Conservation (phyloP, 208 protist genomes). For the Leishmania arabica region DNA sequence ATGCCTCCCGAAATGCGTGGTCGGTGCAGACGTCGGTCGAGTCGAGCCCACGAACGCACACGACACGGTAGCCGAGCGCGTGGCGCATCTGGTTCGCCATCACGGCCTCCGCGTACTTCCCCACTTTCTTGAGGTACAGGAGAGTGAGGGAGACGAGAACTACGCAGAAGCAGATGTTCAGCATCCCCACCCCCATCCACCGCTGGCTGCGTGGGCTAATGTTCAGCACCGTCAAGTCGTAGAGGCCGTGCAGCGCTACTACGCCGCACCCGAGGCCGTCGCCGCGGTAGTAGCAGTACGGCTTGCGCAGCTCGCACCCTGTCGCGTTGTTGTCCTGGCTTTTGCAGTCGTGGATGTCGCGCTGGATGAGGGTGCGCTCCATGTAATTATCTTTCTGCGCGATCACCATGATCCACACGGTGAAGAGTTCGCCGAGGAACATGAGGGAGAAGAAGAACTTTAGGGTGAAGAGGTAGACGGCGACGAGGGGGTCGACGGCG, state of each 20-base stretch:
- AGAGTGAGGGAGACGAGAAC: conserved; percentile 51
- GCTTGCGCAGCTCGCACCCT: conserved; percentile 44
- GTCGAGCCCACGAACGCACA: conserved; percentile 65
- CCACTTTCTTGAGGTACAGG: conserved; percentile 48
- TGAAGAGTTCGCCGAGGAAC: conserved; percentile 59
- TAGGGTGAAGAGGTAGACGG: conserved; percentile 79
- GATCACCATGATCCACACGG: conserved; percentile 74
- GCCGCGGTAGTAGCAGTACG: conserved; percentile 59
- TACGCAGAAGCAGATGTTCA: conserved; percentile 70
- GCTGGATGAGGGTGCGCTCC: conserved; percentile 38
- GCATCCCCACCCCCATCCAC: conserved; percentile 57
- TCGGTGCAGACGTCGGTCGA: conserved; percentile 37
- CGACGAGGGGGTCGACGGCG: conserved; percentile 74
- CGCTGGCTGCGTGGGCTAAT: conserved; percentile 59
- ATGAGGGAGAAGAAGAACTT: conserved; percentile 74
- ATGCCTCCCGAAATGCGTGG: conserved; percentile 35
- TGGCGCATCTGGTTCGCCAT: conserved; percentile 69
- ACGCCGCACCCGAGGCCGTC: conserved; percentile 47
- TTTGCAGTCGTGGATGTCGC: conserved; percentile 59
- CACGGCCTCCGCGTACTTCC: conserved; percentile 53
- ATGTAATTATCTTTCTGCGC: conserved; percentile 49
- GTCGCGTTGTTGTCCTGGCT: conserved; percentile 50
- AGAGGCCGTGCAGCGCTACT: conserved; percentile 68
- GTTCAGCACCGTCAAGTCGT: conserved; percentile 81
- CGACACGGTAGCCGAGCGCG: conserved; percentile 78